Conservation (phyloP, 2,329 filamentous ascomycete genomes). For the Metarhizium anisopliae region DNA sequence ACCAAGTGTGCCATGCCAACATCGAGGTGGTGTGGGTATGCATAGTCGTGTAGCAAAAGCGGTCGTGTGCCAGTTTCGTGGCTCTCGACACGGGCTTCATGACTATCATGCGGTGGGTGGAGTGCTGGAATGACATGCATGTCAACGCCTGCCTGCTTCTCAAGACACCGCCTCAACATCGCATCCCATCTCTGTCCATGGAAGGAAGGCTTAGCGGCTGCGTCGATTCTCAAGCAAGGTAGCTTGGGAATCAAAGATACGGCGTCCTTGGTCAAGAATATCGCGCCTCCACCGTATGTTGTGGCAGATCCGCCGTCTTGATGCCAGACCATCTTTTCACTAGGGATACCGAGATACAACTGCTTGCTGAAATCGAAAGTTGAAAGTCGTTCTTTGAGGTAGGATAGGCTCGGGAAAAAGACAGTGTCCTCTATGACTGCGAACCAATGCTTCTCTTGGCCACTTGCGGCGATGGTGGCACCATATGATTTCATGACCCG, state of each 20-base stretch:
- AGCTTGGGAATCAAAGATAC: constrained; percentile 24
- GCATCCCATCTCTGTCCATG: constrained; percentile 29
- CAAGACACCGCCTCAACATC: constrained; percentile 31
- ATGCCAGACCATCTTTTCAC: constrained; percentile 34
- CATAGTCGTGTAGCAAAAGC: constrained; percentile 30
- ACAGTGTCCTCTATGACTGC: constrained; percentile 37
- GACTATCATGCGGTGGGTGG: constrained; percentile 27
- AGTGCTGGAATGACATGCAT: constrained; percentile 35
- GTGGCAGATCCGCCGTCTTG: constrained; percentile 24
- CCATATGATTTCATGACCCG: constrained; percentile 23
- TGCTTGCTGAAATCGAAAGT: constrained; percentile 22
- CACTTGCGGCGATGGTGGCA: constrained; percentile 24
- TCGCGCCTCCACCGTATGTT: constrained; percentile 35
- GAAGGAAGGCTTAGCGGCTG: constrained; percentile 7
- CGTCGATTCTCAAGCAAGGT: constrained; percentile 24
- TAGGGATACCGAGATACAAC: constrained; percentile 34
- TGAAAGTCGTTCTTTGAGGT: constrained; percentile 29
- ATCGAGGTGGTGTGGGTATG: constrained; percentile 27
- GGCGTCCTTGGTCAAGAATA: constrained; percentile 30
- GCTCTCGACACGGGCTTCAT: constrained; percentile 18
- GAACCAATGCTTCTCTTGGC: constrained; percentile 30
- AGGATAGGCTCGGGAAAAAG: constrained; percentile 34
- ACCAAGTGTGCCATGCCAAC: constrained; percentile 33
- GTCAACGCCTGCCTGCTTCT: constrained; percentile 21
- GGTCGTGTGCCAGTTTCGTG: constrained; percentile 32